Evolutionary conservation across 2,329 filamentous ascomycete species (phyloP).

Genomic region (Metarhizium anisopliae): DNA sequence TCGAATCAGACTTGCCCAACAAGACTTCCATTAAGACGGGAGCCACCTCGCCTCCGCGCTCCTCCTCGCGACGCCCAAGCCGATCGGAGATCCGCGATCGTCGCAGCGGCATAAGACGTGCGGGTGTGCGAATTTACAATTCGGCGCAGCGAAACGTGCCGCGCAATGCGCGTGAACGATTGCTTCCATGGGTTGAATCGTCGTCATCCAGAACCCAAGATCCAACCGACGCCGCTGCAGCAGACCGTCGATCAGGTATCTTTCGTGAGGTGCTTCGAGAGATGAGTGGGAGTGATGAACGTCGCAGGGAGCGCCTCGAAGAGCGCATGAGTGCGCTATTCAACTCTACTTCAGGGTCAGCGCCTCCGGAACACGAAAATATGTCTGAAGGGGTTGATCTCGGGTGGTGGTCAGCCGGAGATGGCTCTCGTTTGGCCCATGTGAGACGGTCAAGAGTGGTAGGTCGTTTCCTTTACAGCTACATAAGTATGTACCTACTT

Average conservation of each 20-base stretch:
- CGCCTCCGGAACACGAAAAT: slow-evolving; percentile 8
- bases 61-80: slow-evolving; percentile 30
- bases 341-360: slow-evolving; percentile 4
- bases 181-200: slow-evolving; percentile 15
- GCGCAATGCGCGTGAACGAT: slow-evolving; percentile 9
- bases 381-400: slow-evolving; percentile 8
- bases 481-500: no score
- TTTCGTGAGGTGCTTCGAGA: slow-evolving; percentile 6
- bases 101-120: slow-evolving; percentile 12
- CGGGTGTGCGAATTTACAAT: slow-evolving; percentile 19
- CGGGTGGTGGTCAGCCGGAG: slow-evolving; percentile 16
- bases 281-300: slow-evolving; percentile 14
- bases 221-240: background rate
- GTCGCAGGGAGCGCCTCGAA: slow-evolving; percentile 17
- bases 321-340: slow-evolving; percentile 19
- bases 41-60: slow-evolving; percentile 24
- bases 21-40: slow-evolving; percentile 24
- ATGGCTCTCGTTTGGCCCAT: slow-evolving; percentile 9
- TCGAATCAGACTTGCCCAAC: slow-evolving; percentile 32
- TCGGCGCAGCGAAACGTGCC: slow-evolving; percentile 15
- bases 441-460: slow-evolving; percentile 14
- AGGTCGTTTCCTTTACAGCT: slow-evolving; percentile 7
- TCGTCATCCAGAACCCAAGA: slow-evolving; percentile 7
- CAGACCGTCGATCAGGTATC: slow-evolving; percentile 1
- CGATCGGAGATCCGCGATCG: slow-evolving; percentile 24